Evolutionary conservation across 768 basidiomycete species (phyloP).

Genomic region (Rhizopogon rudus): DNA sequence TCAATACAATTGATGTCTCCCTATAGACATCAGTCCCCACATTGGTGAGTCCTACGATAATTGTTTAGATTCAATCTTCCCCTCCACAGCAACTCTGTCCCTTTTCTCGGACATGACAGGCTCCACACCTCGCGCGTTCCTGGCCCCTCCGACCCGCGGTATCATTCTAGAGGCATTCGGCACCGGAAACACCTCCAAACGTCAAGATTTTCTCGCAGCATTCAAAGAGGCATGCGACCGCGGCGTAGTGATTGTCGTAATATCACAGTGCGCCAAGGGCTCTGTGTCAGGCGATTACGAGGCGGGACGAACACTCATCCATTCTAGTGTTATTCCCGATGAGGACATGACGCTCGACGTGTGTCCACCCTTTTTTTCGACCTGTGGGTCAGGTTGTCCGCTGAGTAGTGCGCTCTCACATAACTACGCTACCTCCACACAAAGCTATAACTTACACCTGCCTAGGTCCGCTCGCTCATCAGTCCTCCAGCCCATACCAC

Average conservation of each 20-base stretch:
- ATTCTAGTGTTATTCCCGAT: conserved; percentile 79
- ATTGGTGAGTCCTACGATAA: conserved; percentile 51
- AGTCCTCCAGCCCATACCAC: conserved; percentile 66
- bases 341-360: conserved; percentile 97
- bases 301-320: conserved; percentile 64
- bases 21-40: conserved; percentile 68
- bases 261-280: conserved; percentile 86
- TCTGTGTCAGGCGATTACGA: conserved; percentile 82
- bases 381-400: neutral
- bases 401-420: conserved; percentile 72
- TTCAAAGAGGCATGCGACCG: conserved; percentile 78
- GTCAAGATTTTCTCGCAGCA: conserved; percentile 67
- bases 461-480: conserved; percentile 72
- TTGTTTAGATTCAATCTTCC: conserved; percentile 12
- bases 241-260: conserved; percentile 85
- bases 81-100: conserved; percentile 60
- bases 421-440: conserved; percentile 89
- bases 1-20: conserved; percentile 3
- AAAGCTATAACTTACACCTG: conserved; percentile 66
- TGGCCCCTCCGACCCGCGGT: conserved; percentile 25
- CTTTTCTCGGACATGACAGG: conserved; percentile 85
- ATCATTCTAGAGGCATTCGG: conserved; percentile 75
- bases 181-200: conserved; percentile 87
- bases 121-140: conserved; percentile 69
- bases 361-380: conserved; percentile 4